These are phyloP conservation scores for Lepiota venenata DNA, from an alignment of 768 basidiomycete species.

Conservation along the genomic window DNA sequence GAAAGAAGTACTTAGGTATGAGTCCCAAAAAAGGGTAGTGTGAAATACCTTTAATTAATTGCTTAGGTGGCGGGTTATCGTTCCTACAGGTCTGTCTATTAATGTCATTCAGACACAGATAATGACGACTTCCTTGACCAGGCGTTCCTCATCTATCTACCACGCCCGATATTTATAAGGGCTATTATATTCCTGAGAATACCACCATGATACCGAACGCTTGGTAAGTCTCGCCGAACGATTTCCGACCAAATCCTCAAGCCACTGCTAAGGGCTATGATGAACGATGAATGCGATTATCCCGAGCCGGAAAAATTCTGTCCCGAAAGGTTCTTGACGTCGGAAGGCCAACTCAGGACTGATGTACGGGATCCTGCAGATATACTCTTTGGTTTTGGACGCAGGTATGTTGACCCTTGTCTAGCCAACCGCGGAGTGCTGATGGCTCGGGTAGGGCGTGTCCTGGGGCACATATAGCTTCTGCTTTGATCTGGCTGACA, in stretches of 20 bases:
- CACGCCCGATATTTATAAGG: not conserved
- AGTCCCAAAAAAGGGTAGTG: no score
- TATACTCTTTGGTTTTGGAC: slow-evolving; percentile 35
- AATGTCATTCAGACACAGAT: not conserved
- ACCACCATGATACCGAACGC: slow-evolving; percentile 11
- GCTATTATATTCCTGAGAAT: slow-evolving; percentile 1
- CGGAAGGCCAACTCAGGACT: slow-evolving; percentile 16
- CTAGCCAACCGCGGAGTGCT: not conserved
- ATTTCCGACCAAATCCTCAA: not conserved
- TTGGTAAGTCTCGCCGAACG: no score
- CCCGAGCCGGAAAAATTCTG: no score
- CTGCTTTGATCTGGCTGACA: slow-evolving; percentile 22
- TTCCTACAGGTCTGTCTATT: no score
- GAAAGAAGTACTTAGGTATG: slow-evolving; percentile 19
- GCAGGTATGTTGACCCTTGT: slow-evolving; percentile 25
- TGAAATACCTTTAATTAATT: no score
- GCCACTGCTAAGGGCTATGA: slow-evolving; percentile 1
- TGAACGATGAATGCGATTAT: slow-evolving; percentile 7
- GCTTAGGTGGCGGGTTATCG: no score
- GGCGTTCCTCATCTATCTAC: slow-evolving; percentile 16
- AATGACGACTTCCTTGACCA: slow-evolving; percentile 5
- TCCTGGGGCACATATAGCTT: slow-evolving; percentile 31
- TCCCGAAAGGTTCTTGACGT: no score
- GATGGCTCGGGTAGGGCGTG: slow-evolving; percentile 23
- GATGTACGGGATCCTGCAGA: slow-evolving; percentile 31